Percentiles rank a stretch among this genome's conserved stretches.
Conservation (phyloP, 805 yeast species). For the Kluyveromyces starmeri region DNA sequence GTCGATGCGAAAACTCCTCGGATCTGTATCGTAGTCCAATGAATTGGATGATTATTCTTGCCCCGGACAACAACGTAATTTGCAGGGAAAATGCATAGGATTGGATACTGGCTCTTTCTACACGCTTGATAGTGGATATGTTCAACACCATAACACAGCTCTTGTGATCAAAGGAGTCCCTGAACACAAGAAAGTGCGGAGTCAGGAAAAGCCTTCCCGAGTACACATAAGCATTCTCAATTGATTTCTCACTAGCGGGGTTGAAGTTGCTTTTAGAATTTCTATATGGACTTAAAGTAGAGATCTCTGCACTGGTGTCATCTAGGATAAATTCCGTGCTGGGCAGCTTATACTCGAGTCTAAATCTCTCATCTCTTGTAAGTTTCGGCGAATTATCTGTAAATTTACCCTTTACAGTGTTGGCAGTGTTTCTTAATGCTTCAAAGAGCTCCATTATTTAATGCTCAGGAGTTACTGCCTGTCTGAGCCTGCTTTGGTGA, state of each 20-base stretch:
- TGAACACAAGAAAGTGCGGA: conserved; percentile 65
- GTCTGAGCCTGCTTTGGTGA: too few relatives aligned
- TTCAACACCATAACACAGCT: conserved; percentile 65
- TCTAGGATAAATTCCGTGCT: conserved; percentile 55
- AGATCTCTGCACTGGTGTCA: conserved; percentile 60
- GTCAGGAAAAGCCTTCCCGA: conserved; percentile 68
- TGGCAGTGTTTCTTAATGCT: conserved; percentile 38
- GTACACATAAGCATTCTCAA: conserved; percentile 30
- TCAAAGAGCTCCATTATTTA: conserved; percentile 45
- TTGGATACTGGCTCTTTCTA: conserved; percentile 74
- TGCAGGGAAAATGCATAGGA: conserved; percentile 71
- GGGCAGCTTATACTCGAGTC: conserved; percentile 63
- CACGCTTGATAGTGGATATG: conserved; percentile 68
- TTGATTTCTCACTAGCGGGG: conserved; percentile 9
- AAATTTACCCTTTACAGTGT: conserved; percentile 33
- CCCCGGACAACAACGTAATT: conserved; percentile 58
- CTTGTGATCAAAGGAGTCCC: conserved; percentile 58
- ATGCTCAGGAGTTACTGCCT: too few relatives aligned
- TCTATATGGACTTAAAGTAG: conserved; percentile 20
- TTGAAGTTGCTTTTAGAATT: background rate
- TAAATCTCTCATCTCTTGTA: conserved; percentile 61
- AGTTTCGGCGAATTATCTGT: conserved; percentile 33
- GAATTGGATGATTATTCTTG: conserved; percentile 58
- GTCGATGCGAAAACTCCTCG: conserved; percentile 65
- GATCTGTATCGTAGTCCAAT: conserved; percentile 72